These are phyloP conservation scores for Talaromyces sp. DNA, from an alignment of 2,329 filamentous ascomycete genomes.

Conservation along the genomic window DNA sequence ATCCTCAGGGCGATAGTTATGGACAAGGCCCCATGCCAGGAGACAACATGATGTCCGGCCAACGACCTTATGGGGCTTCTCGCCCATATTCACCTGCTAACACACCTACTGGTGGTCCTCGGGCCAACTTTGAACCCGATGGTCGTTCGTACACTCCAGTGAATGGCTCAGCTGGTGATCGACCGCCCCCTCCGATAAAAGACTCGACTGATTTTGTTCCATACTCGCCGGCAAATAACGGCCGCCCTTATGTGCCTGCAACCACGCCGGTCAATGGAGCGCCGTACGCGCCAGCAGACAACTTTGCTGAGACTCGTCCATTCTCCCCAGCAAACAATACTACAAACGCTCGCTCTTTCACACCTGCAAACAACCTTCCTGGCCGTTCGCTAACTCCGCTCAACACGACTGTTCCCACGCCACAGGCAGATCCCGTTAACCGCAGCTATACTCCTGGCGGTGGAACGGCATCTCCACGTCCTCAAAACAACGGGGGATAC, in stretches of 20 bases:
- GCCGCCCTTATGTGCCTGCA: slow-evolving; percentile 4
- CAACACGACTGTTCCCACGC: slow-evolving; percentile 1
- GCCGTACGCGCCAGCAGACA: background rate
- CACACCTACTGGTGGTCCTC: slow-evolving; percentile 8
- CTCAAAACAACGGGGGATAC: slow-evolving; percentile 10
- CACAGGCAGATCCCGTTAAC: slow-evolving; percentile 1
- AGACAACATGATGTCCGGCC: background rate
- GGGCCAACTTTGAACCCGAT: background rate
- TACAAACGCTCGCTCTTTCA: slow-evolving; percentile 4
- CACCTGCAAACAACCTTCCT: slow-evolving; percentile 10
- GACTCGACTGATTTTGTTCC: background rate
- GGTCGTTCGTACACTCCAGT: background rate
- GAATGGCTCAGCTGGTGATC: background rate
- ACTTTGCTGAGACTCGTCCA: background rate
- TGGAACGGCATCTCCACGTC: slow-evolving; percentile 7
- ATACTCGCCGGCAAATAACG: background rate
- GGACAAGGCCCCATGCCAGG: background rate
- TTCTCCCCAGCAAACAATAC: slow-evolving; percentile 3
- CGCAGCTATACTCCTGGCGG: slow-evolving; percentile 4
- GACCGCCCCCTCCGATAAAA: background rate
- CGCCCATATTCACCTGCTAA: background rate
- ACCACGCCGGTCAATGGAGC: background rate
- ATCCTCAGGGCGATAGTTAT: background rate
- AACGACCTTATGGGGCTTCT: background rate
- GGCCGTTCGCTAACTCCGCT: slow-evolving; percentile 12